Base-by-base conservation (phyloP, 305 asterid genomes). In the Caryopteris hybrid region DNA sequence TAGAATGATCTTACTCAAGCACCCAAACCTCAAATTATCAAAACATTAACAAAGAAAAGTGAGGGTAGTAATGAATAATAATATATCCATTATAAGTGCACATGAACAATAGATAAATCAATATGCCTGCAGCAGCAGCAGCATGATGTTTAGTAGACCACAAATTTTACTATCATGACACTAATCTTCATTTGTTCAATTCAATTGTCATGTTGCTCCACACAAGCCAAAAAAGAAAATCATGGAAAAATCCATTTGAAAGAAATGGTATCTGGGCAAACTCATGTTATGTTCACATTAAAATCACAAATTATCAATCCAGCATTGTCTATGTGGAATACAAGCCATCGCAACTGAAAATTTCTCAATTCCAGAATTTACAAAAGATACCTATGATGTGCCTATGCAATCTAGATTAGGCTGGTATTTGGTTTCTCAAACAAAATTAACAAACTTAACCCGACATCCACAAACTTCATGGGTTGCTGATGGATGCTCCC, bases 1-100 rank as follows among this genome's bases (percentile, higher is more conserved):
- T 65, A 60, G 23, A 36, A 55, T 59, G 39, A 33, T 59, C 58
- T 68, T 51, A 48, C 54, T 45, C 41, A 45, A 64, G 56, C 71
- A 56, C 23, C 58, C 9, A 38, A 18, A 33, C 62, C 45, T 52
- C 31, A 33, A 47, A 42, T 5, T 50, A 57, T 66, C 23, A 68
- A 23, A 45, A 73, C 34, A n/a, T n/a, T 66, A 14, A 9, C 58
- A 20, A 36, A 46, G 39, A 61, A 25, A 74, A 66, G 48, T 34
- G 27, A 74, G 25, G 42, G 62, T 20, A 31, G 57, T 45, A 20
- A 57, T 21, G 46, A 66, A 17, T 27, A 72, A 65, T 65, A 16
- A 36, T n/a, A 56, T 22, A 60, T 47, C 36, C 54, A 51, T 41
- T 42, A 50, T 42, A 60, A 43, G 25, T 58, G 59, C 46, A 58